These are phyloP conservation scores for Umbilicus rupestris DNA, from an alignment of 164 flowering plant genomes.

Conservation along the genomic window DNA sequence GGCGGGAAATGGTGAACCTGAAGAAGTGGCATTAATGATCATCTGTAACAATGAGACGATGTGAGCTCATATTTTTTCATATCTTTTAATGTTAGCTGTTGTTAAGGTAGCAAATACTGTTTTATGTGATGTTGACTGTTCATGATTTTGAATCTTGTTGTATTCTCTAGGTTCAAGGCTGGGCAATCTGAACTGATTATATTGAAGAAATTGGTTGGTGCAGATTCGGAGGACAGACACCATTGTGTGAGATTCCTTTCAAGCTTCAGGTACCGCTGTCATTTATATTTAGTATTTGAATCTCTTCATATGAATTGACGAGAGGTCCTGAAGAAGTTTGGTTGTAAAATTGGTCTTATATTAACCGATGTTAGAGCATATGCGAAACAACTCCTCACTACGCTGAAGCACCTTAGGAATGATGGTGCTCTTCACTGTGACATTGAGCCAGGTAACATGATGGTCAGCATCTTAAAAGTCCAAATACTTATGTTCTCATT, in stretches of 20 bases:
- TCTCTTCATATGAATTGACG: slow-evolving; percentile 99
- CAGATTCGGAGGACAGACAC: slow-evolving; percentile 83
- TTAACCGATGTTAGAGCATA: slow-evolving; percentile 92
- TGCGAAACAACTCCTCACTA: slow-evolving; percentile 93
- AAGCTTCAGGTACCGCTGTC: slow-evolving; percentile 91
- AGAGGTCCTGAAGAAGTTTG: slow-evolving; percentile 96
- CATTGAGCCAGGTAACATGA: slow-evolving; percentile 97
- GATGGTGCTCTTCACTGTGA: slow-evolving; percentile 97
- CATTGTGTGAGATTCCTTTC: slow-evolving; percentile 95
- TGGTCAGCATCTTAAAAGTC: slow-evolving; percentile 35
- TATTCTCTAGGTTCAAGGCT: slow-evolving; percentile 64
- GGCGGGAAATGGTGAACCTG: slow-evolving; percentile 66
- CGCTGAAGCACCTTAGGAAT: slow-evolving; percentile 83
- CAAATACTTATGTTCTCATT: not conserved
- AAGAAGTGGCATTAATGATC: slow-evolving; percentile 93
- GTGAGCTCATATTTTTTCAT: too few species aligned
- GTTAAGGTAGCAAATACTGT: not conserved
- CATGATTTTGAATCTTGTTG: not conserved
- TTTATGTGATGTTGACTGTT: not conserved
- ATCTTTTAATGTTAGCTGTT: not conserved
- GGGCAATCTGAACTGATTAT: slow-evolving; percentile 77
- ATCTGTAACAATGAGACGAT: slow-evolving; percentile 94
- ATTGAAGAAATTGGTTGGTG: slow-evolving; percentile 80
- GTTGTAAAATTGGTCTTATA: slow-evolving; percentile 98
- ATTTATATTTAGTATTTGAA: slow-evolving; percentile 98